Base-by-base conservation (phyloP, 129 eudicot species). In the Heracleum sosnowskyi region DNA sequence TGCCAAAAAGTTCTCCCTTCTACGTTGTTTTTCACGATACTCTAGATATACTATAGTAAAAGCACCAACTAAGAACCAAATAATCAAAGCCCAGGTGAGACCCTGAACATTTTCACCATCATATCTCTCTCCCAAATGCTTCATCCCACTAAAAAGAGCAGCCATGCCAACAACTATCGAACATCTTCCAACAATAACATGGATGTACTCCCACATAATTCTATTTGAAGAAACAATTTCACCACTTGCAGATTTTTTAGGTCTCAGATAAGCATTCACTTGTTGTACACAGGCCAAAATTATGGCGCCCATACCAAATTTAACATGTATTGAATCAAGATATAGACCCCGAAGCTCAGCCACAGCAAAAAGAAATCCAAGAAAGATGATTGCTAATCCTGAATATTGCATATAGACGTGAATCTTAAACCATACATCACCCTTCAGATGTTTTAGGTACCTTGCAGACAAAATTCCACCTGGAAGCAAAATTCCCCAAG, bases 401-500 rank as follows among this genome's bases (percentile, higher is more conserved):
- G 98, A 94, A 70, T 91, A 94, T 73, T 94, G 98, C 84, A 93
- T 79, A 75, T 94, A 88, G 5, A 87, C 93, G 81, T 94, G 98
- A 85, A 94, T 84, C 85, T 85, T 82, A 79, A 83, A 94, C 98
- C 98, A 94, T 11, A 87, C 84, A 85, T 94, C 91, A 49, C 91
- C 96, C 39, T 87, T 90, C 33, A 94, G 80, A 64, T 83, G 93
- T 74, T 90, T 94, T 76, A 91, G 55, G 81, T 94, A 94, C 69
- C 98, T 86, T 75, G 98, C 94, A 37, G 98, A 86, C 49, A 94
- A 79, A 42, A 91, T 80, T 57, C 97, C 98, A 80, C 88, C 86
- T 13, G 98, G 98, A 60, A 94, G 88, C 85, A 91, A 81, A 74
- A 94, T 87, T 26, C 97, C 97, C 97, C 96, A 94, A 0, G 98